A percentile compares a stretch with the other conserved stretches of the same genome.
These are phyloP conservation scores for Pleurotus sapidus DNA, from an alignment of 768 basidiomycete species.

Conservation along the genomic window DNA sequence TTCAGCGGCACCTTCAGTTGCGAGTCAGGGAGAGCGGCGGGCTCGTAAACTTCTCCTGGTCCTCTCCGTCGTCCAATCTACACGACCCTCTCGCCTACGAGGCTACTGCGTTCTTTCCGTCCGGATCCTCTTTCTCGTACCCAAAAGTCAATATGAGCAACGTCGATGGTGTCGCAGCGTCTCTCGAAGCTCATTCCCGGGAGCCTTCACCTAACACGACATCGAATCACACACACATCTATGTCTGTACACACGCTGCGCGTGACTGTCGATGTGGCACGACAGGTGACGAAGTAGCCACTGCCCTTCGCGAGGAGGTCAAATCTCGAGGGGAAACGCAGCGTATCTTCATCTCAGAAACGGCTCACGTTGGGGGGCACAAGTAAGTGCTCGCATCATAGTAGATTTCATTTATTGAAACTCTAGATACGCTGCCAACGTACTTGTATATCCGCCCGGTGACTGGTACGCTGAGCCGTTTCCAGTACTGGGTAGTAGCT, in stretches of 20 bases:
- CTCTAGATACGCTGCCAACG: slow-evolving; percentile 63
- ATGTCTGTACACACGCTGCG: slow-evolving; percentile 77
- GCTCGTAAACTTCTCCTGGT: too few species aligned
- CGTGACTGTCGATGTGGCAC: slow-evolving; percentile 82
- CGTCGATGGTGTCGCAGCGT: too few species aligned
- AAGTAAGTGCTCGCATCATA: slow-evolving; percentile 44
- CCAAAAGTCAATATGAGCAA: too few species aligned
- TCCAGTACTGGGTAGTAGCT: neutral
- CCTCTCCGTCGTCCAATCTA: too few species aligned
- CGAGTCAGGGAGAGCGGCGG: too few species aligned
- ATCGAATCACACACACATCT: slow-evolving; percentile 37
- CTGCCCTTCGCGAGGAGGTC: slow-evolving; percentile 53
- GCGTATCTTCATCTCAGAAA: slow-evolving; percentile 53
- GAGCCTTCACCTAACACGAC: too few species aligned
- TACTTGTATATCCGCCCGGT: slow-evolving; percentile 66
- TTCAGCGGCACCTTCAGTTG: too few species aligned
- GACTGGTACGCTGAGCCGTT: slow-evolving; percentile 53
- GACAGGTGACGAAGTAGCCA: slow-evolving; percentile 54
- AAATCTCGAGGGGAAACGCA: slow-evolving; percentile 28
- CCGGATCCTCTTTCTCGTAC: too few species aligned
- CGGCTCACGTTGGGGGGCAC: slow-evolving; percentile 83
- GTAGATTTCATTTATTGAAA: neutral
- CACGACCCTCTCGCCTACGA: too few species aligned
- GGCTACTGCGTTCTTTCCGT: too few species aligned
- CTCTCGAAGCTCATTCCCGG: too few species aligned